Evolutionary conservation across 1,139 yeast species (phyloP).

Genomic region (Kodamaea arcana): DNA sequence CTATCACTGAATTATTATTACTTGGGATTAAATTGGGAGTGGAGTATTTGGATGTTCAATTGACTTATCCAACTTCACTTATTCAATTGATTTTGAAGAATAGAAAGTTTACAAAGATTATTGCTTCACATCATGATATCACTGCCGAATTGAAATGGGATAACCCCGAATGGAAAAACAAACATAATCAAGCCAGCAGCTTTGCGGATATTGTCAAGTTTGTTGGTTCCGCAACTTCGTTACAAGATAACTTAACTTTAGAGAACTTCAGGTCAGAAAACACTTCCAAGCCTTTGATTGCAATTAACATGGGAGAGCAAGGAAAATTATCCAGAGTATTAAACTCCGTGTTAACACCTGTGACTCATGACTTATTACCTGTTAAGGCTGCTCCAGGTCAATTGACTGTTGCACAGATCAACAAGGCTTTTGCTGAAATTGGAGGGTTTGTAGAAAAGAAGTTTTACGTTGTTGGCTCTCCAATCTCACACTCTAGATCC

Average conservation of each 20-base stretch:
- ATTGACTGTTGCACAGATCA: conserved; percentile 57
- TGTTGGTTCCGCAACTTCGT: conserved; percentile 67
- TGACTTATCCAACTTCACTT: conserved; percentile 36
- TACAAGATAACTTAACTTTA: conserved; percentile 66
- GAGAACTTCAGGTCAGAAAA: conserved; percentile 63
- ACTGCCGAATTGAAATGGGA: conserved; percentile 62
- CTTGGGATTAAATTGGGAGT: conserved; percentile 69
- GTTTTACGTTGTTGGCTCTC: conserved; percentile 78
- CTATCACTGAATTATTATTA: conserved; percentile 48
- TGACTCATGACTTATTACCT: conserved; percentile 65
- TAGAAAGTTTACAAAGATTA: conserved; percentile 61
- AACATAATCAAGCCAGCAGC: conserved; percentile 62
- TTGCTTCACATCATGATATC: conserved; percentile 80
- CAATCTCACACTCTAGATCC: conserved; percentile 81
- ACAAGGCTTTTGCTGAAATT: conserved; percentile 52
- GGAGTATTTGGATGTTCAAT: conserved; percentile 52
- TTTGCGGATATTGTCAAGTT: conserved; percentile 76
- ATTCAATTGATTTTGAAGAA: conserved; percentile 27
- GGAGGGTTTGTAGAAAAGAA: conserved; percentile 59
- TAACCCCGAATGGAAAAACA: conserved; percentile 67
- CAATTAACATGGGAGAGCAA: conserved; percentile 71
- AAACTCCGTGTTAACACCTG: conserved; percentile 76
- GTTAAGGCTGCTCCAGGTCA: conserved; percentile 77
- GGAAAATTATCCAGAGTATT: conserved; percentile 81
- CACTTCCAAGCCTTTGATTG: conserved; percentile 62